Evolutionary conservation across 2,329 filamentous ascomycete species (phyloP), one percentile per base, ranked within the genome.

Genomic region (Trichoderma sp.): DNA sequence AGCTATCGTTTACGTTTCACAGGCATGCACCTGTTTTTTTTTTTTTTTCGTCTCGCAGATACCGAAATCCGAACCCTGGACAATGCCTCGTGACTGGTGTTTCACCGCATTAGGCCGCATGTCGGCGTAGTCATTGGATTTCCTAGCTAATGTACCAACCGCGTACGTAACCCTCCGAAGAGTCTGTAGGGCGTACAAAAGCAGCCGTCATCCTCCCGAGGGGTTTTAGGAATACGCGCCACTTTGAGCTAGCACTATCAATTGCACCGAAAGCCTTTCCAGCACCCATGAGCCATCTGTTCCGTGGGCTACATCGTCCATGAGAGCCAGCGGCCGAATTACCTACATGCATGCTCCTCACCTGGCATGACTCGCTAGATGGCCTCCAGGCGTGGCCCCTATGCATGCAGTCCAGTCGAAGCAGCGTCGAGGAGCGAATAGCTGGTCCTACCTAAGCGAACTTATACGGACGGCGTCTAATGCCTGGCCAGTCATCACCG

Each of bases 41-140:
- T 4, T 1, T 43, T 46, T 46, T 32, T 14, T 32, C 51, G 14
- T 14, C 28, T 56, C 24, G 5, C 52, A 24, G 55, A 51, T 56
- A 18, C 61, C 61, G 51, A 52, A 56, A 16, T 26, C 24, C 51
- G 30, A 49, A 52, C 46, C 51, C 51, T 46, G 32, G 52, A 46
- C 52, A 65, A 32, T 26, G 61, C 51, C 61, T 65, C 65, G 58
- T 68, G 65, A 54, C 65, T 60, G 46, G 56, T 32, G 65, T 68
- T 68, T 52, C 56, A 68, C 56, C 43, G 65, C 65, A 60, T 68
- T 59, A 58, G 56, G 43, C 59, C 30, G 59, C 66, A 64, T 64
- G 30, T 37, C 28, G 63, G 34, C 52, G 26, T 24, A 16, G 58
- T 51, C 66, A 54, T 59, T 58, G 49, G 58, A 21, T 68, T 60